These are phyloP conservation scores for Abrus precatorius DNA, from an alignment of 306 rosid genomes.

Conservation along the genomic window DNA sequence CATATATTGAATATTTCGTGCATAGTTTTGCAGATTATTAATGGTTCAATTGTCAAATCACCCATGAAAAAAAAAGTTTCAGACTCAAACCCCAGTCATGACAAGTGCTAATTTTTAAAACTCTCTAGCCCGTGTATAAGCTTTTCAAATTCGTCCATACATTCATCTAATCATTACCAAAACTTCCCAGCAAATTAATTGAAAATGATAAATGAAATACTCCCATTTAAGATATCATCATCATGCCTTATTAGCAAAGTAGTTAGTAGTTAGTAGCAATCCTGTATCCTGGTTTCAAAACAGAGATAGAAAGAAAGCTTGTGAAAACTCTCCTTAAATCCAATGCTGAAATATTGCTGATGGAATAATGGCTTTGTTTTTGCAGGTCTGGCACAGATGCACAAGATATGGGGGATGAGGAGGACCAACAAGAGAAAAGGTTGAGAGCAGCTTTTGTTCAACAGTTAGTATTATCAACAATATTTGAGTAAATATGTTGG, in stretches of 20 bases:
- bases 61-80: neutral
- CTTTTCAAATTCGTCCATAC: neutral
- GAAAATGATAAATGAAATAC: neutral
- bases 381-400: constrained; percentile 61
- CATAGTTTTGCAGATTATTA: neutral
- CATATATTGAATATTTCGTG: neutral
- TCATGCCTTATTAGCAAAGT: neutral
- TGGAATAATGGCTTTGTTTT: constrained; percentile 35
- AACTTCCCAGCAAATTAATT: neutral
- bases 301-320: constrained; percentile 26
- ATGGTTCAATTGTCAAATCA: neutral
- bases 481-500: constrained; percentile 52
- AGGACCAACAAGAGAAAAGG: constrained; percentile 69
- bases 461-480: constrained; percentile 70
- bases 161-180: neutral
- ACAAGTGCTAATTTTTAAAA: neutral
- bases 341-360: constrained; percentile 24
- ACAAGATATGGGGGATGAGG: constrained; percentile 48
- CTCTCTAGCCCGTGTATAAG: neutral
- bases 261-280: constrained; percentile 6
- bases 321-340: constrained; percentile 15
- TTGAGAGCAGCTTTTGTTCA: constrained; percentile 76
- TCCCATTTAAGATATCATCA: neutral
- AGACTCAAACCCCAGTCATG: neutral
- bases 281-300: neutral